These are phyloP conservation scores for Aspergillus chevalieri DNA, from an alignment of 2,329 filamentous ascomycete genomes.

Conservation along the genomic window DNA sequence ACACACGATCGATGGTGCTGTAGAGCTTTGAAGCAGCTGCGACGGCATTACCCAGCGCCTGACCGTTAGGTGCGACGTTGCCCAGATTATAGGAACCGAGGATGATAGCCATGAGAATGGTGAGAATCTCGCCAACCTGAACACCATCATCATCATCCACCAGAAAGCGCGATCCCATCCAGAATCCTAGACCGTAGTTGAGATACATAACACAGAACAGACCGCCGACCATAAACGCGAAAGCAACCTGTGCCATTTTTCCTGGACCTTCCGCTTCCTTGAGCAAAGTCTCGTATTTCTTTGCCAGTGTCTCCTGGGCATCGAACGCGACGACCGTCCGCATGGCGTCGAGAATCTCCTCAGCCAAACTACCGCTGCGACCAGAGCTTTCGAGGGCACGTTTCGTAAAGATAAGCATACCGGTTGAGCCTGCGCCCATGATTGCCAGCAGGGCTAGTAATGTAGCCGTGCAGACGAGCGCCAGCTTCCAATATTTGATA, in stretches of 20 bases:
- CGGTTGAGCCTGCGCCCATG: slow-evolving; percentile 63
- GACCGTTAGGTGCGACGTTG: slow-evolving; percentile 76
- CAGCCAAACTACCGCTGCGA: slow-evolving; percentile 76
- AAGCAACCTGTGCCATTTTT: slow-evolving; percentile 63
- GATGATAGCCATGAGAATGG: slow-evolving; percentile 83
- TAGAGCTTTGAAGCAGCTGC: slow-evolving; percentile 89
- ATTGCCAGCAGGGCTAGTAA: slow-evolving; percentile 67
- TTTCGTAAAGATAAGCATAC: slow-evolving; percentile 62
- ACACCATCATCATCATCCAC: slow-evolving; percentile 56
- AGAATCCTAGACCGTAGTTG: slow-evolving; percentile 83
- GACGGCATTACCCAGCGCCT: slow-evolving; percentile 77
- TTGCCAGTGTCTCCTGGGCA: slow-evolving; percentile 81
- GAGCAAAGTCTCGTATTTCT: slow-evolving; percentile 74
- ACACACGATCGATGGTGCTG: slow-evolving; percentile 81
- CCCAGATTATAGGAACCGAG: slow-evolving; percentile 89
- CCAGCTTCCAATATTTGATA: slow-evolving; percentile 84
- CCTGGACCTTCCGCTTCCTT: slow-evolving; percentile 67
- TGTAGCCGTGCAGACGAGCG: slow-evolving; percentile 73
- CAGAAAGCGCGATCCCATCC: slow-evolving; percentile 74
- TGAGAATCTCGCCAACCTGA: slow-evolving; percentile 66
- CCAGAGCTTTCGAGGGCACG: slow-evolving; percentile 72
- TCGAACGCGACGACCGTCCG: slow-evolving; percentile 89
- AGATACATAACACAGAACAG: slow-evolving; percentile 82
- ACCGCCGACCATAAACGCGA: slow-evolving; percentile 72
- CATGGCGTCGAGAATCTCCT: slow-evolving; percentile 91